Evolutionary conservation across 805 yeast genomes (phyloP).

Genomic region (Pichia sporocuriosa): DNA sequence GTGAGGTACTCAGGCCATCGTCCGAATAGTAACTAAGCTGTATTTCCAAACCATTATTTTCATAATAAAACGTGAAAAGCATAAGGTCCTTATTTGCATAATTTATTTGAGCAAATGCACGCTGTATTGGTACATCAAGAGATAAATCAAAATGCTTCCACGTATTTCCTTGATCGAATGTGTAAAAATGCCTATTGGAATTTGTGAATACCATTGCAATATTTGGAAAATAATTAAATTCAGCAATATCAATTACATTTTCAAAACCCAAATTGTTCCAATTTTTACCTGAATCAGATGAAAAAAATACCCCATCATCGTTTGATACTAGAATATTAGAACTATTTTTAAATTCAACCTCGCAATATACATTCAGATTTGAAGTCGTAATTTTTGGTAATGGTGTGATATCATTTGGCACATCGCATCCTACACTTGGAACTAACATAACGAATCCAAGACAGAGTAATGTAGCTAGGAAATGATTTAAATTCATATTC

Average conservation of each 20-base stretch:
- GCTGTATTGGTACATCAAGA: not conserved
- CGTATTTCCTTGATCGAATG: slow-evolving; percentile 43
- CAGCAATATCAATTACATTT: slow-evolving; percentile 17
- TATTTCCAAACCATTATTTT: slow-evolving; percentile 24
- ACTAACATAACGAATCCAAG: no score
- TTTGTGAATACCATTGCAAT: slow-evolving; percentile 37
- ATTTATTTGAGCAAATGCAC: slow-evolving; percentile 26
- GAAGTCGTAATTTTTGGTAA: no score
- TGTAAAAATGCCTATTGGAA: slow-evolving; percentile 30
- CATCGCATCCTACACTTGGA: no score
- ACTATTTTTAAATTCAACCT: slow-evolving; percentile 47
- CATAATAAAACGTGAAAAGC: slow-evolving; percentile 27
- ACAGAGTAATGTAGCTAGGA: no score
- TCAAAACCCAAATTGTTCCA: slow-evolving; percentile 34
- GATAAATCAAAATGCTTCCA: slow-evolving; percentile 36
- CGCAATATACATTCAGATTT: slow-evolving; percentile 13
- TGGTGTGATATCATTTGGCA: no score
- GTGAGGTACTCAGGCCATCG: slow-evolving; percentile 38
- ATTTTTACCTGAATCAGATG: slow-evolving; percentile 44
- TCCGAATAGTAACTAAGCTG: slow-evolving; percentile 29
- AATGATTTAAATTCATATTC: no score
- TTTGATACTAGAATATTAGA: slow-evolving; percentile 34
- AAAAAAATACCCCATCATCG: slow-evolving; percentile 28
- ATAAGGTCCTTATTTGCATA: slow-evolving; percentile 30
- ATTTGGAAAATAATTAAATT: slow-evolving; percentile 31